Base-by-base conservation (phyloP, 2,329 filamentous ascomycete genomes). In the Hymenoscyphus salicellus region DNA sequence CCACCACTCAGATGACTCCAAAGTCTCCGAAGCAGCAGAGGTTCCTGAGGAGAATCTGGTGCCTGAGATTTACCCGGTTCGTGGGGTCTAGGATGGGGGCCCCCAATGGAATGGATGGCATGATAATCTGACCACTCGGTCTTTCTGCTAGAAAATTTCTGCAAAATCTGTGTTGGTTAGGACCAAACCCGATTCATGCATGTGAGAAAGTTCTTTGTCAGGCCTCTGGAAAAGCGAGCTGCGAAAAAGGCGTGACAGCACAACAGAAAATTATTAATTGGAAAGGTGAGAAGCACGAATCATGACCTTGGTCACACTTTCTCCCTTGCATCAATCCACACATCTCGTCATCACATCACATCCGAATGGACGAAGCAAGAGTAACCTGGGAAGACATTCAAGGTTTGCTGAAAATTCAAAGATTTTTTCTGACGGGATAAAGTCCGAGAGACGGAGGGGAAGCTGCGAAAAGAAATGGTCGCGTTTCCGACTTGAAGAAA, bases 221-320 rank as follows among this genome's bases (percentile, higher is more conserved):
- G 46, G 46, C 46, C 14, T 52, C 46, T 8, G 26, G n/a, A 52
- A 23, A 52, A 23, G 23, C 10, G 23, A 20, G 43, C 23, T 10
- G 20, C 11, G 43, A 49, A 23, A 43, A 26, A 23, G 46, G 55
- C 55, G 16, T 56, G 55, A 56, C 55, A 55, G 52, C 26, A n/a
- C 52, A 55, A 55, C 52, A 30, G 10, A 30, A 32, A 56, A 30
- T 33, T 55, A 30, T 28, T 17, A 6, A 56, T 32, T 32, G 55
- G 23, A 32, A 56, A 32, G 26, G 3, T 5, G 8, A 16, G 52
- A 28, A 30, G 38, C 32, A 26, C 58, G 58, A 60, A 60, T 60
- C 58, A 60, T 60, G 38, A 49, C n/a, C 38, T 52, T 60, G 58
- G 28, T 60, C 58, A 60, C 58, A 60, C 58, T 60, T 60, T 60